These are phyloP conservation scores for Cucumis hystrix DNA, from an alignment of 306 rosid genomes.

Conservation along the genomic window DNA sequence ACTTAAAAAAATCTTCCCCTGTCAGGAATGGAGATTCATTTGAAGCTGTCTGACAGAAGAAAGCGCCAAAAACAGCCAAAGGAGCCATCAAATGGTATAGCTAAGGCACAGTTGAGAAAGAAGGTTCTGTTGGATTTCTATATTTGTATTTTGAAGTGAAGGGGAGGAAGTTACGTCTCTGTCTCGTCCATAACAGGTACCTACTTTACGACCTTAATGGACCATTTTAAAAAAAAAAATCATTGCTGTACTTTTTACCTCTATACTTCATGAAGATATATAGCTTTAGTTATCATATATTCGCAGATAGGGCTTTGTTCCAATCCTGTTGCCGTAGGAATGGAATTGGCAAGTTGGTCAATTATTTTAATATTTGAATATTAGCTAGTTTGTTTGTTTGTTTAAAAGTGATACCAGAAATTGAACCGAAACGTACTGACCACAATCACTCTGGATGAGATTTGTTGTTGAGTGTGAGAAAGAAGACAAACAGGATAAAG, in stretches of 20 bases:
- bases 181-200: background rate
- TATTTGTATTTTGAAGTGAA: background rate
- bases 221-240: background rate
- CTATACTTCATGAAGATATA: background rate
- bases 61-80: background rate
- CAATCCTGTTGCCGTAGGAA: background rate
- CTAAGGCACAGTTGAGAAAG: background rate
- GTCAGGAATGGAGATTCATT: background rate
- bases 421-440: background rate
- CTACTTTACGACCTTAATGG: background rate
- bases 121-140: background rate
- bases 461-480: background rate
- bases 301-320: background rate
- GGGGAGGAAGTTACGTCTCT: background rate
- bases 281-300: background rate
- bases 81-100: background rate
- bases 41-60: background rate
- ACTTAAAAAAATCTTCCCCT: background rate
- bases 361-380: background rate
- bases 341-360: background rate
- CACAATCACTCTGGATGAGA: conserved; percentile 3
- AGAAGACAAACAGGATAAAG: background rate
- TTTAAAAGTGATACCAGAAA: background rate
- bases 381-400: background rate
- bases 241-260: background rate